phyloP scores from a whole-genome alignment of 2,329 filamentous ascomycete genomes.

The Fusarium chaquense region DNA sequence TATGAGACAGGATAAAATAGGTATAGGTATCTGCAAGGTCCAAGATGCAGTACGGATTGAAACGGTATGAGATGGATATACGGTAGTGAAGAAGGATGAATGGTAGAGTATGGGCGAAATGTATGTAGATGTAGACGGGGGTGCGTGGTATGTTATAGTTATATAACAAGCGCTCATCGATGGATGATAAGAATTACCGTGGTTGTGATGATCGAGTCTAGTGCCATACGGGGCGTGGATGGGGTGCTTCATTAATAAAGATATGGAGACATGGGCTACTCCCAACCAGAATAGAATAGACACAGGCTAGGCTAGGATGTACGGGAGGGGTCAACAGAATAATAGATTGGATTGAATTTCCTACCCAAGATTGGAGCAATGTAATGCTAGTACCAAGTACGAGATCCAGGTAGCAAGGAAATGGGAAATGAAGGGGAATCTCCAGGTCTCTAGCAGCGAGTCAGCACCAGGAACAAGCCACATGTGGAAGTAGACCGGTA shows the following conservation, averaged over 20 bases:
- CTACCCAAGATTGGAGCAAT: slow-evolving; percentile 16
- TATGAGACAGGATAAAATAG: background rate
- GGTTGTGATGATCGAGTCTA: slow-evolving; percentile 33
- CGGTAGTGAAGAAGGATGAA: slow-evolving; percentile 2
- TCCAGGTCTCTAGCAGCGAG: slow-evolving; percentile 30
- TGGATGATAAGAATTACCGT: slow-evolving; percentile 17
- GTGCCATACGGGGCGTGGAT: slow-evolving; percentile 20
- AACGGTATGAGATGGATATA: background rate
- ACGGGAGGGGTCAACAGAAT: slow-evolving; percentile 46
- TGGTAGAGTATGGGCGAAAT: slow-evolving; percentile 1
- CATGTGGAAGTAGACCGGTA: slow-evolving; percentile 34
- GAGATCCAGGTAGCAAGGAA: slow-evolving; percentile 35
- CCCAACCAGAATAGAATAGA: slow-evolving; percentile 12
- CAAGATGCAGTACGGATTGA: slow-evolving; percentile 18
- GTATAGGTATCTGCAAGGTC: slow-evolving; percentile 27
- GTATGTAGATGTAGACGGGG: slow-evolving; percentile 8
- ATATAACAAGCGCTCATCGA: slow-evolving; percentile 17
- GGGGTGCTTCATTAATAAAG: slow-evolving; percentile 44
- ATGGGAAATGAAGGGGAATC: slow-evolving; percentile 42
- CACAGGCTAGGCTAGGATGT: slow-evolving; percentile 8
- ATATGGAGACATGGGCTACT: slow-evolving; percentile 18
- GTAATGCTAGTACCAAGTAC: slow-evolving; percentile 34
- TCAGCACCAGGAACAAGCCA: slow-evolving; percentile 36
- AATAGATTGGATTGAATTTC: slow-evolving; percentile 38
- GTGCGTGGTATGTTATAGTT: slow-evolving; percentile 24